Conservation (phyloP, 768 basidiomycete genomes). For the Galerina marginata region DNA sequence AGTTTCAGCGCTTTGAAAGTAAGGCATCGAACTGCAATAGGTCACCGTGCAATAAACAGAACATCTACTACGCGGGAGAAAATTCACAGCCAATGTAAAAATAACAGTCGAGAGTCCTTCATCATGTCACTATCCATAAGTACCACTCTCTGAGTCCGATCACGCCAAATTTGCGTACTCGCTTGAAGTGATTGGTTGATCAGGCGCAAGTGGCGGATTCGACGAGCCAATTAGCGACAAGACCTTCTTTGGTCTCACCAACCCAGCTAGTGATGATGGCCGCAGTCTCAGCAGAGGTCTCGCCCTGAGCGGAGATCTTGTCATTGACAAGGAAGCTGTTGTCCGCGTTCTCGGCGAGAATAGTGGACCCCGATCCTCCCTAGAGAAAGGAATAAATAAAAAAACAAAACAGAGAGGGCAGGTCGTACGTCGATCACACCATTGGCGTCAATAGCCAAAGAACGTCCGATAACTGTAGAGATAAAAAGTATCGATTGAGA, state of each 20-base stretch:
- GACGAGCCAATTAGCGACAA: constrained; percentile 9
- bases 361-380: no score
- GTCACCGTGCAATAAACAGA: no score
- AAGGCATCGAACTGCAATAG: no score
- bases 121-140: no score
- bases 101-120: no score
- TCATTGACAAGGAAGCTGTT: constrained; percentile 8
- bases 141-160: no score
- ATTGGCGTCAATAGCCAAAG: neutral
- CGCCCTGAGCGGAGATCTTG: neutral
- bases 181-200: neutral
- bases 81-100: no score
- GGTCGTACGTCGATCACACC: constrained; percentile 3
- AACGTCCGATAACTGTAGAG: neutral
- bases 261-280: constrained; percentile 11
- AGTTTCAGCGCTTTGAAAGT: no score
- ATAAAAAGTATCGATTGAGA: neutral
- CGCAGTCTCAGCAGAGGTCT: constrained; percentile 10
- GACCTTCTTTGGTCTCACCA: constrained; percentile 1
- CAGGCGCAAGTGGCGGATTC: constrained; percentile 5
- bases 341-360: constrained; percentile 4
- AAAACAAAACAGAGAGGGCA: neutral
- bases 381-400: neutral
- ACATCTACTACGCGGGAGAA: no score
- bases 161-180: no score